These are phyloP conservation scores for Protea cynaroides DNA, from an alignment of 164 flowering plant genomes.

Conservation along the genomic window DNA sequence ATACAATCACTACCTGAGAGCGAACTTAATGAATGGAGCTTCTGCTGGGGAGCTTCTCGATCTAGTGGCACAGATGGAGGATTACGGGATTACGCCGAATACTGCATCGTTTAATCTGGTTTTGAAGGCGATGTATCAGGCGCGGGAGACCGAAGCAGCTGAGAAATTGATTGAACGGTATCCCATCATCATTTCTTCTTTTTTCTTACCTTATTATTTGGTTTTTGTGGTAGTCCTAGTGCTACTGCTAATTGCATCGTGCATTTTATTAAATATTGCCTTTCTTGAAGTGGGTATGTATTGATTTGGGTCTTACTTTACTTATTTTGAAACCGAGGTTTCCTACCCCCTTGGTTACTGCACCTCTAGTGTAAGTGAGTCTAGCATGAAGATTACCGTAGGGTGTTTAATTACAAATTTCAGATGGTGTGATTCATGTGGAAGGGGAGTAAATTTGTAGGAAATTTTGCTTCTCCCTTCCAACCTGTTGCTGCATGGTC, in stretches of 20 bases:
- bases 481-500: too few species aligned
- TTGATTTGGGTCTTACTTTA: too few species aligned
- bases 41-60: conserved; percentile 58
- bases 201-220: not conserved
- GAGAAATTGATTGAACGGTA: conserved; percentile 71
- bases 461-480: too few species aligned
- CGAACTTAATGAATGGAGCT: conserved; percentile 62
- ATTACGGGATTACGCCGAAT: conserved; percentile 51
- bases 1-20: conserved; percentile 75
- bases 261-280: not conserved
- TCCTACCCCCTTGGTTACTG: too few species aligned
- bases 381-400: too few species aligned
- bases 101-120: conserved; percentile 84
- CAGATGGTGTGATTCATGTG: too few species aligned
- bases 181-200: not conserved
- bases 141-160: conserved; percentile 56
- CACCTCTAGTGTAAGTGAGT: too few species aligned
- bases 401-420: too few species aligned
- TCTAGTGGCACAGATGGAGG: conserved; percentile 64
- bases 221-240: not conserved
- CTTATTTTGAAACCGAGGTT: too few species aligned
- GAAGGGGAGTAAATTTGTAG: too few species aligned
- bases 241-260: not conserved
- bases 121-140: conserved; percentile 63
- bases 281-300: too few species aligned